A percentile compares a stretch with the other conserved stretches of the same genome.
Conservation (phyloP, 371 early-diverging fungal species). For the Synchytrium microbalum region DNA sequence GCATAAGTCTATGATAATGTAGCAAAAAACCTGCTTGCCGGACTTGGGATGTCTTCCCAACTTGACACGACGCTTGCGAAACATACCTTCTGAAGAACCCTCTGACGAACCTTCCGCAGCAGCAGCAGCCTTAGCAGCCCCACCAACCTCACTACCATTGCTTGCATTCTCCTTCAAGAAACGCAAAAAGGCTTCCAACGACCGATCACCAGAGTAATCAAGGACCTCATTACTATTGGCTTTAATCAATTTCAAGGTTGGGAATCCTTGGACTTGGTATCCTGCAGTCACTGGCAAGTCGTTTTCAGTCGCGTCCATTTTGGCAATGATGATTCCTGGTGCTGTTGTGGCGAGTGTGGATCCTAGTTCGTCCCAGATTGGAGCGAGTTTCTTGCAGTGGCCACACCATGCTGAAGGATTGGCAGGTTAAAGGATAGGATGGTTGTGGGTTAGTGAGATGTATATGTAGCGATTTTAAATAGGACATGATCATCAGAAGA, state of each 20-base stretch:
- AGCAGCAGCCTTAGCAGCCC: neutral
- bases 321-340: constrained; percentile 63
- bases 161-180: constrained; percentile 65
- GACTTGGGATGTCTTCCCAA: too few species aligned
- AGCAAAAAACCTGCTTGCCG: too few species aligned
- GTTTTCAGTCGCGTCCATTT: constrained; percentile 93
- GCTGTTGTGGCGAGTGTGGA: constrained; percentile 23
- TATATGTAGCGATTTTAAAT: neutral
- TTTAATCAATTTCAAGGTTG: constrained; percentile 89
- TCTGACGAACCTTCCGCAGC: too few species aligned
- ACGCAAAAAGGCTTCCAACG: constrained; percentile 59
- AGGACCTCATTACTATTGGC: constrained; percentile 71
- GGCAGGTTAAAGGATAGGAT: too few species aligned
- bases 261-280: constrained; percentile 85
- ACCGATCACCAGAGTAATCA: constrained; percentile 79
- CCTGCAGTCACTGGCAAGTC: constrained; percentile 73
- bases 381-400: constrained; percentile 85
- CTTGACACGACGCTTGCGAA: too few species aligned
- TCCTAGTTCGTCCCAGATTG: constrained; percentile 73
- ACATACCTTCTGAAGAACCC: too few species aligned
- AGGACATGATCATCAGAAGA: neutral
- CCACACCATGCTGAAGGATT: constrained; percentile 64
- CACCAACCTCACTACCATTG: constrained; percentile 19
- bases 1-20: too few species aligned
- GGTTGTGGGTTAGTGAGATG: neutral